These are phyloP conservation scores for Salix arbutifolia DNA, from an alignment of 345 rosid species.

Conservation along the genomic window DNA sequence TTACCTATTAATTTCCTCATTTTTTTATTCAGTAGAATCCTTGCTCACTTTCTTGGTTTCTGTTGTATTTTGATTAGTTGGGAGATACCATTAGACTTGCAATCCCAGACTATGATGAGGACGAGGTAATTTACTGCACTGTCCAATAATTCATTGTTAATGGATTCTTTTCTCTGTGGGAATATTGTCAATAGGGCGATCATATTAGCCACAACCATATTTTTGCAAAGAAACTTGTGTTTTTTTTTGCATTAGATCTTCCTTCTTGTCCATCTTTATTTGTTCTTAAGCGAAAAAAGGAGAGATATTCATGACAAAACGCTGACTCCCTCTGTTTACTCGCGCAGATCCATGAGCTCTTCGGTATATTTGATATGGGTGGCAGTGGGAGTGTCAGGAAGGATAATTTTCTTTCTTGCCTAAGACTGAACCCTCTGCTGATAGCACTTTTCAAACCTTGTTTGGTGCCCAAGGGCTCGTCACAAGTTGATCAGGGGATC, in stretches of 20 bases:
- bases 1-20: neutral
- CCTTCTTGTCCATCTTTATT: neutral
- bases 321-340: neutral
- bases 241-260: neutral
- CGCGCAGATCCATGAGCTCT: constrained; percentile 55
- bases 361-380: constrained; percentile 46
- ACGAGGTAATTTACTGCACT: constrained; percentile 44
- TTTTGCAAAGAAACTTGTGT: neutral
- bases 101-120: constrained; percentile 47
- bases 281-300: neutral
- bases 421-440: constrained; percentile 67
- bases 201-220: neutral
- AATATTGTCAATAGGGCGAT: neutral
- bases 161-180: neutral
- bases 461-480: constrained; percentile 22
- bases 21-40: constrained; percentile 4
- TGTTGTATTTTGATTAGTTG: constrained; percentile 42
- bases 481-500: constrained; percentile 18
- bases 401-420: constrained; percentile 52
- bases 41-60: constrained; percentile 12
- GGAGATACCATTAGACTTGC: constrained; percentile 47
- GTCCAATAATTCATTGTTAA: neutral
- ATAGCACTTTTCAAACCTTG: constrained; percentile 52
- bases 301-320: neutral
- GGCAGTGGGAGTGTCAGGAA: constrained; percentile 51